Base-by-base conservation (phyloP, 805 yeast species). In the Phaffomyces antillensis region DNA sequence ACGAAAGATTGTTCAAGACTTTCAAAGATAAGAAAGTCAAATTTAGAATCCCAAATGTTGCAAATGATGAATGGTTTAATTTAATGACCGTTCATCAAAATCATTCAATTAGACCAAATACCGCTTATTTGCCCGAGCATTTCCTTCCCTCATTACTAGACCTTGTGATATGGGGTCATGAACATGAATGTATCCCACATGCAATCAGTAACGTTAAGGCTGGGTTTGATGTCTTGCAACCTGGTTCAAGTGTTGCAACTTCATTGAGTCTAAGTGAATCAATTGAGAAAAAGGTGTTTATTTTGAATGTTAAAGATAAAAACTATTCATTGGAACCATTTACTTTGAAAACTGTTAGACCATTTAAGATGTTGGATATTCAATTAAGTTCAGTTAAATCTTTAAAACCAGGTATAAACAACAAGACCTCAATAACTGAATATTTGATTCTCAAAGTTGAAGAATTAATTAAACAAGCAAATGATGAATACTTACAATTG, bases 141-240 rank as follows among this genome's bases (percentile, higher is more conserved):
- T 84, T 86, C 53, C 65, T 93, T 23, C 99, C 98, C 0, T 68
- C 73, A 9, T 89, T 90, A 59, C 56, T 93, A 39, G 89, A 93
- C 58, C 69, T 91, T 45, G 81, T 93, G 0, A 66, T 90, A 2
- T 93, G 99, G 99, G 99, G 99, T 16, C 99, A 93, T 63, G 99
- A 93, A 61, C 99, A 93, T 63, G 97, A 93, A 60, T 88, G 97
- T 58, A 72, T 82, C 5, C 86, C 91, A 1, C 77, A 76, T 46
- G 79, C 95, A 0, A 73, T 70, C 1, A 68, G 68, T 38, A 83
- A 83, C 54, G 56, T 66, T 2, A 48, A 55, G 5, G 76, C 73
- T 47, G 83, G 82, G 1, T 88, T 91, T 58, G 79, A 79, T 44
- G 88, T 89, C 0, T 70, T 93, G 34, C 96, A 89, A 60, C 93